Evolutionary conservation across 1,284 basidiomycete species (phyloP), one percentile per base, ranked within the genome.

Genomic region (Cutaneotrichosporon spelunceum): DNA sequence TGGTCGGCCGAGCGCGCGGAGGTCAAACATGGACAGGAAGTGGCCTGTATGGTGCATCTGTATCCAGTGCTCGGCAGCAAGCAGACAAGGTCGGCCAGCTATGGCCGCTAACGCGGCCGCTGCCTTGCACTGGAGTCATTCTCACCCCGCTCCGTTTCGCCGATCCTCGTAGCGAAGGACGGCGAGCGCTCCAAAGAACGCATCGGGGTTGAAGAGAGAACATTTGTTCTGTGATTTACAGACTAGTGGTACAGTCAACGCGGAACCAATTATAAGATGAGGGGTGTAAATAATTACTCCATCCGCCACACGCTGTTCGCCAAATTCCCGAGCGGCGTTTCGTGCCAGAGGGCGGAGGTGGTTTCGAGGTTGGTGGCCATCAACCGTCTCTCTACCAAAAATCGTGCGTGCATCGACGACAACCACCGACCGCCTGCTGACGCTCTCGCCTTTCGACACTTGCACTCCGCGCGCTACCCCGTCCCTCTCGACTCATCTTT

Each of bases 121-220:
- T 24, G 52, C 53, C 36, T 23, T 7, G 53, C 36, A 19, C 34
- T 54, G 53, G 53, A 54, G 21, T 65, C 47, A 16, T 48, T 65
- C 57, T 65, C 44, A 50, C 64, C 61, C 55, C 64, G 64, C 64
- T 65, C 64, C 64, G 64, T 65, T 65, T 65, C 64, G 60, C 58
- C 58, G 50, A 39, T 59, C 61, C 58, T 62, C 29, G 57, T 52
- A 42, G n/a, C 48, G 23, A 36, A 56, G 60, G 60, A 52, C 13
- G 59, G 59, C 60, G 64, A 65, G 64, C 61, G 64, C 49, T 53
- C 61, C 60, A 19, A 39, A 57, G 61, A 56, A 60, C 64, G 56
- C 64, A 65, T 65, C 64, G 61, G 45, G 61, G 64, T 39, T 62
- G 57, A 52, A 24, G 34, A 56, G 48, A 58, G 16, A 26, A 30